phyloP scores from a whole-genome alignment of 352 stramenopile genomes.

The Globisporangium iwayamae region DNA sequence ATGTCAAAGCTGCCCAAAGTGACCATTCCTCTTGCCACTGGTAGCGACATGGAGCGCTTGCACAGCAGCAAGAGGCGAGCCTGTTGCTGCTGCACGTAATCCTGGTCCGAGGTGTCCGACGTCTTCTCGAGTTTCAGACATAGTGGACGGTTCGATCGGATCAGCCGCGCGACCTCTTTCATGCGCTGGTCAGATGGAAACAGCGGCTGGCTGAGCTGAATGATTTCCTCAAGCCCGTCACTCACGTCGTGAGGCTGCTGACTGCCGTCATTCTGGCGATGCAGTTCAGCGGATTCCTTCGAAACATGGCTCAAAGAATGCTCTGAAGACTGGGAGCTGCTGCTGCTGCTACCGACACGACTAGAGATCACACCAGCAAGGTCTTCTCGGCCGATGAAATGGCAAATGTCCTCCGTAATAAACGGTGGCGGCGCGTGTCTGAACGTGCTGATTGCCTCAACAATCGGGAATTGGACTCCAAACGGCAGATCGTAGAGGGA shows the following conservation, averaged over 20 bases:
- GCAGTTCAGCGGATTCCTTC: conserved; percentile 11
- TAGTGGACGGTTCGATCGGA: conserved; percentile 69
- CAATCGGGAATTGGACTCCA: conserved; percentile 53
- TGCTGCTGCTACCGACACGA: neutral
- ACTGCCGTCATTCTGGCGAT: conserved; percentile 17
- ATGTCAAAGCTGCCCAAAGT: conserved; percentile 91
- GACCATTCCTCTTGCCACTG: conserved; percentile 95
- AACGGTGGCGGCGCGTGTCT: conserved; percentile 56
- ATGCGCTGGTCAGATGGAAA: conserved; percentile 73
- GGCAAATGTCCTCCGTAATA: conserved; percentile 50
- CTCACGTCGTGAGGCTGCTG: conserved; percentile 22
- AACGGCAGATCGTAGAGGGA: conserved; percentile 55
- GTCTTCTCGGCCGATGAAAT: conserved; percentile 60
- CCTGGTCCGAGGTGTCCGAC: conserved; percentile 60
- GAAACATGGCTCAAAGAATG: neutral
- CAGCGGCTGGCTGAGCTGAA: conserved; percentile 47
- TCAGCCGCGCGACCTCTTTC: conserved; percentile 78
- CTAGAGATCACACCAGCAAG: conserved; percentile 26
- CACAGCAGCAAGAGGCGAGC: conserved; percentile 92
- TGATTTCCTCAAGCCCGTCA: conserved; percentile 67
- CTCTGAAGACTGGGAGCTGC: neutral
- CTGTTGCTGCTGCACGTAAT: conserved; percentile 90
- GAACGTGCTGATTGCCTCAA: conserved; percentile 52
- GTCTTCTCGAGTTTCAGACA: conserved; percentile 73
- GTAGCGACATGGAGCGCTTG: conserved; percentile 91